These are phyloP conservation scores for Curvularia sp. DNA, from an alignment of 2,329 filamentous ascomycete genomes.

Conservation along the genomic window DNA sequence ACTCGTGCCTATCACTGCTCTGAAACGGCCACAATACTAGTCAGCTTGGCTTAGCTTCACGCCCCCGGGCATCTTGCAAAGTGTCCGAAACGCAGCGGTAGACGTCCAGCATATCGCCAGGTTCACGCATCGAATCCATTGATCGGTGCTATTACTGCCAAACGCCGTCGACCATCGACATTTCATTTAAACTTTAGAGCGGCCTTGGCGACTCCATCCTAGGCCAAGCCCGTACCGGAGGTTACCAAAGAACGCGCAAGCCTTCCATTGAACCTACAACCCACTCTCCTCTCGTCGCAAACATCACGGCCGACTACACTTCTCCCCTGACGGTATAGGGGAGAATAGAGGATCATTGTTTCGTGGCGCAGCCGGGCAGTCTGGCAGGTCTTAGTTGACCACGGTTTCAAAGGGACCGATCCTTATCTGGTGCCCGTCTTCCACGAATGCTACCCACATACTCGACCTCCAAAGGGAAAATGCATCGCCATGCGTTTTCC, in stretches of 20 bases:
- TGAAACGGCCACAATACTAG: conserved; percentile 42
- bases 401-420: conserved; percentile 48
- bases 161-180: conserved; percentile 35
- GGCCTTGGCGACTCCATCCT: conserved; percentile 46
- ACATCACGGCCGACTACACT: conserved; percentile 26
- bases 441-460: conserved; percentile 68
- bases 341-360: conserved; percentile 21
- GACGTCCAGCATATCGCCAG: conserved; percentile 23
- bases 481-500: conserved; percentile 86
- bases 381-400: conserved; percentile 46
- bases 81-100: conserved; percentile 24
- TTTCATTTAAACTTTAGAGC: conserved; percentile 40
- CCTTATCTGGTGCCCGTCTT: conserved; percentile 32
- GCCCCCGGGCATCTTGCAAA: conserved; percentile 25
- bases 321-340: conserved; percentile 8
- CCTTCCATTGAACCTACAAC: conserved; percentile 18
- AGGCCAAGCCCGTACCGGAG: conserved; percentile 38
- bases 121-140: conserved; percentile 33
- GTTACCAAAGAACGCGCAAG: conserved; percentile 33
- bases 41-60: conserved; percentile 31
- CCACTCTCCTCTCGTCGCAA: conserved; percentile 12
- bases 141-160: conserved; percentile 30
- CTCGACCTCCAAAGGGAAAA: conserved; percentile 68
- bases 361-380: conserved; percentile 32
- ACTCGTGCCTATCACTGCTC: conserved; percentile 36